These are phyloP conservation scores for Boletus patriciae DNA, from an alignment of 768 basidiomycete genomes.

Conservation along the genomic window DNA sequence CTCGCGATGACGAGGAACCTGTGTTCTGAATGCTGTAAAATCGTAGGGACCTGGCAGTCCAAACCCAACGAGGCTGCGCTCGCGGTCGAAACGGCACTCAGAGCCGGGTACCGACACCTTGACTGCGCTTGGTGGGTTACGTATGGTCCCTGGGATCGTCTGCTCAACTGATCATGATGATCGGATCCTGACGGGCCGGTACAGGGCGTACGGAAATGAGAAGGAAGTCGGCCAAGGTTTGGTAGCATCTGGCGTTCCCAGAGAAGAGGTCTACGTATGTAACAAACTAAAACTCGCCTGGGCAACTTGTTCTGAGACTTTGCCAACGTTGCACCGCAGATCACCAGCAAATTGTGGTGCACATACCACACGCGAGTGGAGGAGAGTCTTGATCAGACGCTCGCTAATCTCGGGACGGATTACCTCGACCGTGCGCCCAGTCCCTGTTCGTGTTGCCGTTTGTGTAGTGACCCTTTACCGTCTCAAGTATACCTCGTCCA, in stretches of 20 bases:
- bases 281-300: neutral
- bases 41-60: constrained; percentile 77
- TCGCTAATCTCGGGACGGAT: constrained; percentile 76
- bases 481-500: constrained; percentile 62
- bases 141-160: neutral
- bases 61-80: constrained; percentile 65
- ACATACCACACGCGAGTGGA: constrained; percentile 73
- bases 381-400: constrained; percentile 69
- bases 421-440: constrained; percentile 73
- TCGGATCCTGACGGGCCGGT: constrained; percentile 1
- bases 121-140: constrained; percentile 59
- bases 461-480: neutral
- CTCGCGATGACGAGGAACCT: constrained; percentile 16
- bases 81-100: constrained; percentile 75
- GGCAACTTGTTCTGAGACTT: neutral
- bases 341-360: constrained; percentile 71
- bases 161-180: constrained; percentile 24
- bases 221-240: constrained; percentile 82
- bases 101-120: constrained; percentile 75
- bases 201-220: constrained; percentile 71
- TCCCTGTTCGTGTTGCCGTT: neutral
- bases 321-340: constrained; percentile 37
- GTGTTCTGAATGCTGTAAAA: neutral
- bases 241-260: constrained; percentile 69
- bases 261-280: constrained; percentile 69